phyloP scores from a whole-genome alignment of 257 asterid species.

The Fraxinus cuspidata region DNA sequence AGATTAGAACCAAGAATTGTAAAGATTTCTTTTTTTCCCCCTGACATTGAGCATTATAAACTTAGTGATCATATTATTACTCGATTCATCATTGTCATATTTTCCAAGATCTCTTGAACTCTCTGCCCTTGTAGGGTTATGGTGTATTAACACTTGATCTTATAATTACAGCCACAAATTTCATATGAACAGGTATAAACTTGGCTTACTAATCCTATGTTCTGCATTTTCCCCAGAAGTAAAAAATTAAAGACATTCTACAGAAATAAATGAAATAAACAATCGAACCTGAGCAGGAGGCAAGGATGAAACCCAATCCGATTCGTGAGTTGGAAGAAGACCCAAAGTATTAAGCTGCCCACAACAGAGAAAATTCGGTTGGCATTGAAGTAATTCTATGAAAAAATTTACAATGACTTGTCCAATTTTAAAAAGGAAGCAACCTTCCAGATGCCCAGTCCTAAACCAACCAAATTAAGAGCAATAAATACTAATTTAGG shows the following conservation, averaged over 20 bases:
- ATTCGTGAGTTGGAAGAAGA: constrained; percentile 95
- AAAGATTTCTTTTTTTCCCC: not conserved
- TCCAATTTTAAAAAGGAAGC: constrained; percentile 14
- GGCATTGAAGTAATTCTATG: not conserved
- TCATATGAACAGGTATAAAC: not conserved
- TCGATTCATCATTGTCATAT: not conserved
- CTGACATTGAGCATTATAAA: not conserved
- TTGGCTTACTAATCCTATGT: not conserved
- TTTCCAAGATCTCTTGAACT: not conserved
- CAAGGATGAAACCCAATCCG: constrained; percentile 98
- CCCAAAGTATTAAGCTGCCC: constrained; percentile 91
- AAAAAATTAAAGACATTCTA: not conserved
- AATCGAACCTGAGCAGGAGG: constrained; percentile 90
- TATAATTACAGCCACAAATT: not conserved
- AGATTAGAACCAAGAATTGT: not conserved
- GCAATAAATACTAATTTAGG: constrained; percentile 80
- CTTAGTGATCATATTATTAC: not conserved
- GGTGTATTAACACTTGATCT: not conserved
- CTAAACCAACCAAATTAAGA: constrained; percentile 84
- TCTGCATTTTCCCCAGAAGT: not conserved
- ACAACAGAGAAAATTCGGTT: not conserved
- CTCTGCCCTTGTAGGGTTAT: not conserved
- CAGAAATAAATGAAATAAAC: not conserved
- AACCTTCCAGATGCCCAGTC: constrained; percentile 97
- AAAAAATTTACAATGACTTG: not conserved